These are phyloP conservation scores for Gaeumannomyces tritici DNA, from an alignment of 2,329 filamentous ascomycete species.

Conservation along the genomic window DNA sequence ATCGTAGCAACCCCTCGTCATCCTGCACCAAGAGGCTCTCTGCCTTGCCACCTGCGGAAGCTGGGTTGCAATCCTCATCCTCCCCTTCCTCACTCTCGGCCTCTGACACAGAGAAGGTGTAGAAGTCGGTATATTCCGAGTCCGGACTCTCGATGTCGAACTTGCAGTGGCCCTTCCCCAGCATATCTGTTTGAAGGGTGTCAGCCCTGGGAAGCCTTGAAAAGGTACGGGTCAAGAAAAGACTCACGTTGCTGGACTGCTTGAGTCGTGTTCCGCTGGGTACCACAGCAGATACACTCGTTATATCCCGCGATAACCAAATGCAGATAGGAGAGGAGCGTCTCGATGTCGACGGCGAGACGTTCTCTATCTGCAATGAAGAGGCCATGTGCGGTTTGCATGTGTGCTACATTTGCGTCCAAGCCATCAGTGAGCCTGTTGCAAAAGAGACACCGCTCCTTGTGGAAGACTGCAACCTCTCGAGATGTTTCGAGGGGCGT, in stretches of 20 bases:
- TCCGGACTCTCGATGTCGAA: conserved; percentile 24
- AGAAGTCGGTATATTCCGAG: conserved; percentile 31
- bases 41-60: background rate
- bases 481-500: background rate
- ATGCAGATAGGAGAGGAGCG: conserved; percentile 36
- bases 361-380: conserved; percentile 26
- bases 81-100: conserved; percentile 2
- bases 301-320: conserved; percentile 36
- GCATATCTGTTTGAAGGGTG: conserved; percentile 25
- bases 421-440: conserved; percentile 17
- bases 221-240: background rate
- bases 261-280: conserved; percentile 26
- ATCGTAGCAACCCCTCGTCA: conserved; percentile 19
- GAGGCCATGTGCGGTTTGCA: conserved; percentile 37
- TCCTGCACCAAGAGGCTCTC: conserved; percentile 1
- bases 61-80: background rate
- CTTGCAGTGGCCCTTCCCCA: conserved; percentile 35
- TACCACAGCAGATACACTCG: conserved; percentile 42
- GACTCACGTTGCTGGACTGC: conserved; percentile 32
- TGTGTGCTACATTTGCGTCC: conserved; percentile 31
- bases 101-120: conserved; percentile 17
- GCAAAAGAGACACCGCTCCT: conserved; percentile 33
- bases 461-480: conserved; percentile 13
- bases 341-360: conserved; percentile 34
- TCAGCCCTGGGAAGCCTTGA: background rate